These are phyloP conservation scores for Pyrenophora graminea DNA, from an alignment of 2,329 filamentous ascomycete species.

Conservation along the genomic window DNA sequence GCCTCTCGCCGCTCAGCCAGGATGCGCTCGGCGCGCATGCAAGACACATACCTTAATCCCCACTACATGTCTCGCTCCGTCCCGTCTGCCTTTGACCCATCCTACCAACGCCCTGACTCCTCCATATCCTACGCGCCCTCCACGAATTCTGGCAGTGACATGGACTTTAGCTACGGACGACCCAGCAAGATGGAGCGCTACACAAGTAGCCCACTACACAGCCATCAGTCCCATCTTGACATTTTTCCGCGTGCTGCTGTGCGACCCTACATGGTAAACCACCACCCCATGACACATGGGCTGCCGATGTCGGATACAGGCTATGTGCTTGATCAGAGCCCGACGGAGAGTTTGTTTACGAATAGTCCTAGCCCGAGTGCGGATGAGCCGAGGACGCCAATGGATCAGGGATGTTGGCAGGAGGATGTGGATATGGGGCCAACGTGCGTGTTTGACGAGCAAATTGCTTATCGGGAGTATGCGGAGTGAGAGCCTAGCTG, in stretches of 20 bases:
- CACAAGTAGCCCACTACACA: conserved; percentile 9
- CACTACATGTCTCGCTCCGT: conserved; percentile 25
- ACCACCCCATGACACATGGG: conserved; percentile 1
- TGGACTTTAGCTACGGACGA: conserved; percentile 19
- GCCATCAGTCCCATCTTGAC: conserved; percentile 4
- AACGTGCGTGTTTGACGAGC: conserved; percentile 13
- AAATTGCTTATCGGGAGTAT: conserved; percentile 11
- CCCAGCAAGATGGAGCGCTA: conserved; percentile 4
- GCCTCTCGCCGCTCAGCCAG: conserved; percentile 43
- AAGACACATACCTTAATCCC: conserved; percentile 25
- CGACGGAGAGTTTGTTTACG: conserved; percentile 29
- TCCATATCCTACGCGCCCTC: conserved; percentile 18
- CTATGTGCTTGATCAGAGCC: conserved; percentile 26
- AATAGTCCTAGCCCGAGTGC: conserved; percentile 23
- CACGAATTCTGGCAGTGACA: conserved; percentile 29
- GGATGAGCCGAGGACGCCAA: conserved; percentile 31
- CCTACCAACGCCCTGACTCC: conserved; percentile 9
- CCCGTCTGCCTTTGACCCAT: conserved; percentile 20
- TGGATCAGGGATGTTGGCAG: conserved; percentile 13
- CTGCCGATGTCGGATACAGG: conserved; percentile 14
- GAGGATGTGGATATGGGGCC: conserved; percentile 16
- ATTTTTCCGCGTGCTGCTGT: conserved; percentile 6
- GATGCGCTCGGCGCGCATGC: conserved; percentile 26
- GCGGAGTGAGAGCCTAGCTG: background rate
- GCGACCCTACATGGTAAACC: background rate